Evolutionary conservation across 2,329 filamentous ascomycete genomes (phyloP), one percentile per base, ranked within the genome.

Genomic region (Phyllosticta citriasiana): DNA sequence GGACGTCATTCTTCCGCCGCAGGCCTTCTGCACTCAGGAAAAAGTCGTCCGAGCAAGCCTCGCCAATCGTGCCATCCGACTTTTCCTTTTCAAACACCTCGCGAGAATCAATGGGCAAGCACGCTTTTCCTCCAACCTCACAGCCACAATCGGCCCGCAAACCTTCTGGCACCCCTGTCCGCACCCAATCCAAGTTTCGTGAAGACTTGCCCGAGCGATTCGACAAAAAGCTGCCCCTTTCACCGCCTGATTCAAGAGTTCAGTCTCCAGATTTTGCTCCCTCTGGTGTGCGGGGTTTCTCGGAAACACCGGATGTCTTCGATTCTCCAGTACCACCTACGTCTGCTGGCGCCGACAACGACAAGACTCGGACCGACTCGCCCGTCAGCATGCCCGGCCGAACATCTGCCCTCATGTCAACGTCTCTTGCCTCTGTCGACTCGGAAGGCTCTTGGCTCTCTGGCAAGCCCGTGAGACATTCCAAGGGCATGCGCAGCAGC

Each of bases 381-480:
- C 75, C 77, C 0, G 69, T 74, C 56, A 73, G 69, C 53, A 69
- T 72, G 7, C 67, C 65, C 67, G 40, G 69, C 67, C 12, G 63
- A 24, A 60, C 66, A 24, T 67, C 69, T 22, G 71, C 70, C 12
- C 63, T 71, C 35, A 74, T 91, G 70, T 90, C 91, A 30, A 88
- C 92, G 72, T 97, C 93, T 0, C 80, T 97, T 19, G 94, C 91
- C 1, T 97, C 92, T 0, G 90, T 97, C 63, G 94, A 97, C 70
- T 97, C 92, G 0, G 94, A 99, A 76, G 94, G 84, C 4, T 97
- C 92, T 0, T 99, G 94, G 94, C 85, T 99, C 53, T 94, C 91
- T 3, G 91, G 93, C 16, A 86, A 87, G 61, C 79, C 81, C 64
- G 72, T 79, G 66, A 75, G 76, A 53, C 73, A 71, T 61, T 81